These are phyloP conservation scores for Boletus austroedulis DNA, from an alignment of 1,284 basidiomycete genomes.

Conservation along the genomic window DNA sequence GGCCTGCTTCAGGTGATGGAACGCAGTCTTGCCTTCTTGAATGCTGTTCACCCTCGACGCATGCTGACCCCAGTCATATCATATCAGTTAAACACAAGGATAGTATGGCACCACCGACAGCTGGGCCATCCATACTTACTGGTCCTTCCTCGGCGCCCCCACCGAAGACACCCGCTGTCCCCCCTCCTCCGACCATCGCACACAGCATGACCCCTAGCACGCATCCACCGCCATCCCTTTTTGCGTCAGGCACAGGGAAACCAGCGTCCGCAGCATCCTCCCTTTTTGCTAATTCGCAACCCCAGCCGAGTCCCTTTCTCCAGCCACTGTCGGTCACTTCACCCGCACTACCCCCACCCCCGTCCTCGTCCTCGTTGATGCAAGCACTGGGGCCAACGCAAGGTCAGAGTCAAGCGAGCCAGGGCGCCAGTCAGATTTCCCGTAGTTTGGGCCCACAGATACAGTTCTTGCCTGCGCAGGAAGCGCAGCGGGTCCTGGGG, in stretches of 20 bases:
- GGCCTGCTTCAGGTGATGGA: not conserved
- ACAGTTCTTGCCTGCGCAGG: constrained; percentile 56
- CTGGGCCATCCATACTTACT: constrained; percentile 14
- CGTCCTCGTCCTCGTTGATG: constrained; percentile 28
- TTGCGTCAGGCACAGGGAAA: constrained; percentile 18
- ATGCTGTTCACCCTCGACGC: no score
- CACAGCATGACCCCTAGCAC: constrained; percentile 37
- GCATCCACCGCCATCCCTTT: constrained; percentile 33
- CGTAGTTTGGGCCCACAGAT: constrained; percentile 19
- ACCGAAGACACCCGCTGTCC: constrained; percentile 27
- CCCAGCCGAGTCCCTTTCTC: constrained; percentile 34
- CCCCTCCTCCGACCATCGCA: constrained; percentile 10
- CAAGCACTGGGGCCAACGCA: constrained; percentile 24
- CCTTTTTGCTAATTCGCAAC: constrained; percentile 20
- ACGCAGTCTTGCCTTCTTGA: no score
- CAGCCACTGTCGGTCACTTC: constrained; percentile 21
- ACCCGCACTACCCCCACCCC: constrained; percentile 7
- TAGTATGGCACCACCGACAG: constrained; percentile 9
- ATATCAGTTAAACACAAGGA: constrained; percentile 28
- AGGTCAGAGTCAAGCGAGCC: constrained; percentile 13
- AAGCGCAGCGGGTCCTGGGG: constrained; percentile 57
- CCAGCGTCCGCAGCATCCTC: constrained; percentile 13
- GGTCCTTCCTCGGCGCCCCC: constrained; percentile 13
- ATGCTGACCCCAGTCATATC: not conserved
- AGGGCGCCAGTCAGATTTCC: constrained; percentile 4